Evolutionary conservation across 2,329 filamentous ascomycete genomes (phyloP).

Genomic region (Colletotrichum shisoi): DNA sequence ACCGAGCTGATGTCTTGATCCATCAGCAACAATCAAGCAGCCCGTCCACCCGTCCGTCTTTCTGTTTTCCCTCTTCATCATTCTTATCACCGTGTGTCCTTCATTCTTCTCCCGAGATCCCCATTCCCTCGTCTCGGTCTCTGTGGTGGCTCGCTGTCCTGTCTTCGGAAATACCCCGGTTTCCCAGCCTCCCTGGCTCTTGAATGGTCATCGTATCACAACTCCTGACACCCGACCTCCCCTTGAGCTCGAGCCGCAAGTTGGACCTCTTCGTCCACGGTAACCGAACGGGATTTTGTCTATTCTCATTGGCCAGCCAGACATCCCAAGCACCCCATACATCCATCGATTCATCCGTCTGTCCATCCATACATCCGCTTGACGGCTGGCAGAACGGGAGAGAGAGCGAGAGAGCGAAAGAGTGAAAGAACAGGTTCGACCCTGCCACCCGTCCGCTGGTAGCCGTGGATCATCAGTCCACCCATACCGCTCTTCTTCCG

Average conservation of each 20-base stretch:
- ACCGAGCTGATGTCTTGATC: conserved; percentile 18
- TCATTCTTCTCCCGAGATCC: background rate
- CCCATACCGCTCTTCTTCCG: conserved; percentile 33
- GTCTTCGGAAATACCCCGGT: background rate
- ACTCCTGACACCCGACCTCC: background rate
- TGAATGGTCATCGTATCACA: conserved; percentile 20
- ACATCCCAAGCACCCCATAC: background rate
- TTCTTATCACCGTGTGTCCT: conserved; percentile 1
- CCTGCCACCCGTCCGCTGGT: conserved; percentile 35
- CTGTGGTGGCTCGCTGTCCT: background rate
- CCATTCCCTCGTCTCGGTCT: background rate
- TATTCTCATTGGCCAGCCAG: conserved; percentile 9
- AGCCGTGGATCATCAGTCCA: conserved; percentile 23
- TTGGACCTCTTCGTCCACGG: background rate
- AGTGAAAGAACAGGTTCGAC: conserved; percentile 33
- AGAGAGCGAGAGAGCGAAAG: background rate
- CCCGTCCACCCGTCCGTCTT: background rate
- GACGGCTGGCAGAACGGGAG: background rate
- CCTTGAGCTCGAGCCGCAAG: conserved; percentile 26
- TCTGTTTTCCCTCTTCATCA: background rate
- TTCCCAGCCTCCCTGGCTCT: background rate
- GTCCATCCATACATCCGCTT: background rate
- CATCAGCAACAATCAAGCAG: background rate
- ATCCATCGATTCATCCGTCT: no score
- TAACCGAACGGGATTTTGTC: background rate